phyloP scores from a whole-genome alignment of 768 basidiomycete genomes.

The Termitomyces sp. region DNA sequence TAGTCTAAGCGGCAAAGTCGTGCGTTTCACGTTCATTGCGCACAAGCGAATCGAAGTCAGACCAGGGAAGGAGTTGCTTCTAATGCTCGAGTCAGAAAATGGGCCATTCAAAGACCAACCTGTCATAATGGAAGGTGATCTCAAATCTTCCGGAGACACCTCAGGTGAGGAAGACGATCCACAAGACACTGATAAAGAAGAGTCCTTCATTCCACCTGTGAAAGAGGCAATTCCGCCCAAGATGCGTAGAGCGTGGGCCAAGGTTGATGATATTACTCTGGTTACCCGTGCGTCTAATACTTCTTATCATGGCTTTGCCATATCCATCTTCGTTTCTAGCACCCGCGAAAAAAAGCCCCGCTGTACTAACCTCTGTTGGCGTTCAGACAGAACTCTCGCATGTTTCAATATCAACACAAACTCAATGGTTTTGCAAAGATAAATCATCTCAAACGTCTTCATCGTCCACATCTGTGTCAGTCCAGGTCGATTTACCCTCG shows the following conservation, averaged over 20 bases:
- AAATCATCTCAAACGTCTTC: conserved; percentile 20
- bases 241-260: conserved; percentile 59
- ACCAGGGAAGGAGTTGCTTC: conserved; percentile 65
- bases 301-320: background rate
- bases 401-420: conserved; percentile 35
- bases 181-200: conserved; percentile 36
- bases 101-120: conserved; percentile 51
- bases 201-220: conserved; percentile 19
- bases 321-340: background rate
- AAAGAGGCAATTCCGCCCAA: conserved; percentile 51
- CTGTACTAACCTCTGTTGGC: conserved; percentile 34
- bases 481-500: conserved; percentile 17
- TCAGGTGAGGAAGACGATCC: conserved; percentile 37
- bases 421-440: conserved; percentile 11
- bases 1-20: conserved; percentile 30
- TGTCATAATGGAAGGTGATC: conserved; percentile 54
- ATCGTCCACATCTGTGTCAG: conserved; percentile 11
- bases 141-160: conserved; percentile 27
- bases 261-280: conserved; percentile 37
- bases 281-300: conserved; percentile 29
- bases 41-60: conserved; percentile 66
- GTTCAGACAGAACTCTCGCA: conserved; percentile 32
- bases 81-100: conserved; percentile 50
- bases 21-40: conserved; percentile 62
- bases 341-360: conserved; percentile 10